A percentile compares a stretch with the other conserved stretches of the same genome.
phyloP scores from a whole-genome alignment of 2,329 filamentous ascomycete genomes.

The Akanthomyces lecanii region DNA sequence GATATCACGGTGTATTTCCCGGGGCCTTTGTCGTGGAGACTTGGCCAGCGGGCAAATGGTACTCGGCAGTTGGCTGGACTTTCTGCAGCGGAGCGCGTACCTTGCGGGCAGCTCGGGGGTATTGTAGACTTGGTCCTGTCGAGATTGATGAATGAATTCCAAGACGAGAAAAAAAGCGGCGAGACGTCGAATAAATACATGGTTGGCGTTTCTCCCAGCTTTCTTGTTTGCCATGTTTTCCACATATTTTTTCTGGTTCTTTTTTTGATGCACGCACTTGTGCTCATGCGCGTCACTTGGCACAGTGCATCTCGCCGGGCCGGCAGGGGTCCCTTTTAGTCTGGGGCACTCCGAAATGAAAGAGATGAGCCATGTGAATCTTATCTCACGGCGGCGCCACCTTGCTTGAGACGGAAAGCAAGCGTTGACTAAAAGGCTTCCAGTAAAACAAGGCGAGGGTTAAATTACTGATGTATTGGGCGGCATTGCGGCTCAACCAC shows the following conservation, averaged over 20 bases:
- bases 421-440: no score
- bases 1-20: background rate
- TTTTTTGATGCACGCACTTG: background rate
- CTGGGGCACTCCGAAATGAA: conserved; percentile 6
- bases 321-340: conserved; percentile 5
- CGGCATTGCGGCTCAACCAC: background rate
- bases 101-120: background rate
- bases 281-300: background rate
- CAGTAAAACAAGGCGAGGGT: no score
- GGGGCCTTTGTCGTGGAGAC: conserved; percentile 1
- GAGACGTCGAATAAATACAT: no score
- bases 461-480: no score
- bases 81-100: conserved; percentile 1
- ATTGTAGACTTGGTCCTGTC: background rate
- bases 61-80: background rate
- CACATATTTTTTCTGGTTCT: background rate
- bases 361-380: background rate
- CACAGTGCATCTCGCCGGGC: background rate
- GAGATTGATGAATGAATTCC: background rate
- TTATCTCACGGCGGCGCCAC: no score
- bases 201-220: background rate
- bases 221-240: no score
- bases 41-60: background rate
- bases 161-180: no score
- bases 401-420: no score